These are phyloP conservation scores for Xylaria intraflava DNA, from an alignment of 495 filamentous ascomycete species.

Conservation along the genomic window DNA sequence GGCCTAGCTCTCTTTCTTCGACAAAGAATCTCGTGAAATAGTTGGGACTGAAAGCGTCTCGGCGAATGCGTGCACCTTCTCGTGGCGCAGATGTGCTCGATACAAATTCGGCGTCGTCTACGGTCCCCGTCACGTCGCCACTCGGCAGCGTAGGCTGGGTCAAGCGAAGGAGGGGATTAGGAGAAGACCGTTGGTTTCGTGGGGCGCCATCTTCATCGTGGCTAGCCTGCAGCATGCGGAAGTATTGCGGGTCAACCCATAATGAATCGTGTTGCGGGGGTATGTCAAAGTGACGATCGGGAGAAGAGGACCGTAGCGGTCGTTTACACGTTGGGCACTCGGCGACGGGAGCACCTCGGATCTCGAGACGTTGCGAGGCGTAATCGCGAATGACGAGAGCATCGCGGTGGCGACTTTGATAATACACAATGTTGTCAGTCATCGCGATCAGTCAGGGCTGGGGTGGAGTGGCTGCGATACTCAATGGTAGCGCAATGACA, in stretches of 20 bases:
- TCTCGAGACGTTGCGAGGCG: constrained; percentile 73
- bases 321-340: constrained; percentile 87
- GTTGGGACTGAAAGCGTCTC: constrained; percentile 77
- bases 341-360: constrained; percentile 57
- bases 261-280: constrained; percentile 44
- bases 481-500: too few species aligned
- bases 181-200: constrained; percentile 23
- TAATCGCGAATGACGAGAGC: constrained; percentile 88
- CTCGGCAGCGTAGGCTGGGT: constrained; percentile 34
- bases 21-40: constrained; percentile 92
- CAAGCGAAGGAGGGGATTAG: constrained; percentile 44
- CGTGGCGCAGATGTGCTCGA: constrained; percentile 44
- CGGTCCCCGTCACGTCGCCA: constrained; percentile 22
- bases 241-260: constrained; percentile 87
- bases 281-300: constrained; percentile 41
- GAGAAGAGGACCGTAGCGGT: constrained; percentile 53
- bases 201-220: constrained; percentile 22
- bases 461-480: not conserved
- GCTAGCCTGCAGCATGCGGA: constrained; percentile 73
- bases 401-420: constrained; percentile 74
- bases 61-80: constrained; percentile 62
- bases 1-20: constrained; percentile 75
- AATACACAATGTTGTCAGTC: not conserved
- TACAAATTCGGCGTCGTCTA: constrained; percentile 46
- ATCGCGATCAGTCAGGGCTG: not conserved